phyloP scores from a whole-genome alignment of 768 basidiomycete genomes.

The Hygrophorus pudorinus region DNA sequence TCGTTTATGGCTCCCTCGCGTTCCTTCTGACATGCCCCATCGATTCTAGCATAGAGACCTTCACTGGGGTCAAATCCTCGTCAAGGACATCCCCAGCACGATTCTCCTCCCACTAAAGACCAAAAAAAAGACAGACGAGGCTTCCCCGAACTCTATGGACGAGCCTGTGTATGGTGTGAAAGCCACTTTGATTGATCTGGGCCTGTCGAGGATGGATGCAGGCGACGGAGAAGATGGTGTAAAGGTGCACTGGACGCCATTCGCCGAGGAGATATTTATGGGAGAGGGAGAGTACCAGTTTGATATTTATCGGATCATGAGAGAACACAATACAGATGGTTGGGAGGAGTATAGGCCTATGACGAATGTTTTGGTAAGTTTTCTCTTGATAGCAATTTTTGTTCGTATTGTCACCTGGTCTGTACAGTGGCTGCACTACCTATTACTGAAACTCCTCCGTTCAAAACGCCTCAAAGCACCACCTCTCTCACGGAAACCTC shows the following conservation, averaged over 20 bases:
- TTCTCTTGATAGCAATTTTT: constrained; percentile 6
- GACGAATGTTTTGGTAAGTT: constrained; percentile 83
- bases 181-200: constrained; percentile 89
- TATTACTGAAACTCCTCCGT: constrained; percentile 60
- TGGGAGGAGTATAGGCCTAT: constrained; percentile 78
- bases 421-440: constrained; percentile 84
- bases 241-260: constrained; percentile 61
- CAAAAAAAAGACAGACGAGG: constrained; percentile 22
- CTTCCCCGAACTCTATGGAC: constrained; percentile 42
- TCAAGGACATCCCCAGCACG: constrained; percentile 39
- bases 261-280: constrained; percentile 86
- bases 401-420: neutral
- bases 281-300: constrained; percentile 94
- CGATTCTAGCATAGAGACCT: constrained; percentile 82
- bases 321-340: constrained; percentile 38
- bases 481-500: constrained; percentile 28
- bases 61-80: constrained; percentile 96
- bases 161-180: constrained; percentile 53
- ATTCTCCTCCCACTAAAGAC: constrained; percentile 21
- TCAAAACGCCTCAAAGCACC: constrained; percentile 60
- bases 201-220: constrained; percentile 77
- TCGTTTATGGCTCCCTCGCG: constrained; percentile 1
- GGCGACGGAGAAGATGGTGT: constrained; percentile 34
- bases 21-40: neutral
- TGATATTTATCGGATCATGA: constrained; percentile 90